Evolutionary conservation across 345 rosid species (phyloP).

Genomic region (Syzygium oleosum): DNA sequence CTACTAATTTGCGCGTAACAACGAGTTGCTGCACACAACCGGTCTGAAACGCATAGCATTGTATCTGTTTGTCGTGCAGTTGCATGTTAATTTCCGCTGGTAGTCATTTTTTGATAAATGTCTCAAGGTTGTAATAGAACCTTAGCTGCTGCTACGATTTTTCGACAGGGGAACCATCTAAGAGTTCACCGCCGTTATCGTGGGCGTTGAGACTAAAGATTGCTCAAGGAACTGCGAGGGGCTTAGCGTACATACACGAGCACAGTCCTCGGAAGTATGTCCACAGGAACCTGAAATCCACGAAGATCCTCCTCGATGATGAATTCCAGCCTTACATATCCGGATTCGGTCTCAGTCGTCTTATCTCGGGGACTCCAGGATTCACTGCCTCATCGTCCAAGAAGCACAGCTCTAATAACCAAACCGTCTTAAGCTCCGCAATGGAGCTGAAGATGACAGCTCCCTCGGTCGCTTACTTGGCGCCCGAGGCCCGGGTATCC

Average conservation of each 20-base stretch:
- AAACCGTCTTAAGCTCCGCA: slow-evolving; percentile 25
- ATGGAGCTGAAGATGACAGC: slow-evolving; percentile 38
- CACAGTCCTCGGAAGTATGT: slow-evolving; percentile 58
- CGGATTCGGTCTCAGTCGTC: slow-evolving; percentile 63
- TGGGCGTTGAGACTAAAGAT: slow-evolving; percentile 79
- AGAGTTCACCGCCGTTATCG: slow-evolving; percentile 34
- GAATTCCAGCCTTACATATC: slow-evolving; percentile 77
- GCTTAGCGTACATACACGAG: slow-evolving; percentile 77
- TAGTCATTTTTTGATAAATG: background rate
- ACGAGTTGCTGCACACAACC: background rate
- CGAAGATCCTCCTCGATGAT: slow-evolving; percentile 78
- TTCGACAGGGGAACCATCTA: slow-evolving; percentile 45
- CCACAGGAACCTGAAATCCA: slow-evolving; percentile 78
- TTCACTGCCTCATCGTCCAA: slow-evolving; percentile 29
- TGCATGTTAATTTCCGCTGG: background rate
- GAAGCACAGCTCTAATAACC: slow-evolving; percentile 27
- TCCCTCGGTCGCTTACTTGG: slow-evolving; percentile 45
- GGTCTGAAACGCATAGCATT: background rate
- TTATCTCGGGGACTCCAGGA: slow-evolving; percentile 36
- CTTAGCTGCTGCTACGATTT: background rate
- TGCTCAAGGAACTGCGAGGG: slow-evolving; percentile 88
- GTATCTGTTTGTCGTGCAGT: background rate
- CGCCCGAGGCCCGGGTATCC: slow-evolving; percentile 69
- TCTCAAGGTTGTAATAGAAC: background rate
- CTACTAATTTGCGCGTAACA: too few relatives aligned